A percentile compares a stretch with the other conserved stretches of the same genome.
These are phyloP conservation scores for Royoungia palumana DNA, from an alignment of 768 basidiomycete species.

Conservation along the genomic window DNA sequence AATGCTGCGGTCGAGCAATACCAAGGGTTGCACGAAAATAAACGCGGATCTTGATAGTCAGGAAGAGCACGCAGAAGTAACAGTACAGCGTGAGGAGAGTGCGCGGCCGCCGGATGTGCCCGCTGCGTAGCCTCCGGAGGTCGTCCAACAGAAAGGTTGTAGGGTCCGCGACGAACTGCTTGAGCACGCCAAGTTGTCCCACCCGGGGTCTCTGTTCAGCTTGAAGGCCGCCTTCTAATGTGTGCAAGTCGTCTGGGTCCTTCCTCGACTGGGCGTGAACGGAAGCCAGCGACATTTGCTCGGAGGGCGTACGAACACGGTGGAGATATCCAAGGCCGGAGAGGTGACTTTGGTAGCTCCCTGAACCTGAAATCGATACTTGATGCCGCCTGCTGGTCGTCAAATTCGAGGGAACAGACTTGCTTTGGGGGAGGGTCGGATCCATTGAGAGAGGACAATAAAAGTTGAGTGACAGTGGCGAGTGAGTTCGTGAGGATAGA, in stretches of 20 bases:
- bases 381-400: slow-evolving; percentile 13
- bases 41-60: slow-evolving; percentile 30
- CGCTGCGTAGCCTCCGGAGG: slow-evolving; percentile 21
- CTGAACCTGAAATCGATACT: slow-evolving; percentile 32
- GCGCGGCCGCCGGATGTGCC: slow-evolving; percentile 28
- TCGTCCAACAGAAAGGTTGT: slow-evolving; percentile 24
- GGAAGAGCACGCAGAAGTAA: slow-evolving; percentile 38
- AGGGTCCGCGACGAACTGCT: slow-evolving; percentile 25
- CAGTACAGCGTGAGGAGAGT: slow-evolving; percentile 39
- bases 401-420: slow-evolving; percentile 23
- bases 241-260: slow-evolving; percentile 7
- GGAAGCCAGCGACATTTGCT: slow-evolving; percentile 13
- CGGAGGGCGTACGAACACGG: slow-evolving; percentile 33
- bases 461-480: no score
- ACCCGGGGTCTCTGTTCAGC: slow-evolving; percentile 12
- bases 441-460: slow-evolving; percentile 7
- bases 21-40: slow-evolving; percentile 7
- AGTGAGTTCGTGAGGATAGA: no score
- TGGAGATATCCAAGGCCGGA: slow-evolving; percentile 42
- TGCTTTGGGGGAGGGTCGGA: slow-evolving; percentile 20
- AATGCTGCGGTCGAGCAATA: not conserved
- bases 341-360: slow-evolving; percentile 46
- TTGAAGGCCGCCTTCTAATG: slow-evolving; percentile 15
- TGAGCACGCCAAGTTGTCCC: slow-evolving; percentile 26
- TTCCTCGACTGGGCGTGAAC: not conserved